Evolutionary conservation across 1,284 basidiomycete species (phyloP).

Genomic region (Coniferiporia weirii): DNA sequence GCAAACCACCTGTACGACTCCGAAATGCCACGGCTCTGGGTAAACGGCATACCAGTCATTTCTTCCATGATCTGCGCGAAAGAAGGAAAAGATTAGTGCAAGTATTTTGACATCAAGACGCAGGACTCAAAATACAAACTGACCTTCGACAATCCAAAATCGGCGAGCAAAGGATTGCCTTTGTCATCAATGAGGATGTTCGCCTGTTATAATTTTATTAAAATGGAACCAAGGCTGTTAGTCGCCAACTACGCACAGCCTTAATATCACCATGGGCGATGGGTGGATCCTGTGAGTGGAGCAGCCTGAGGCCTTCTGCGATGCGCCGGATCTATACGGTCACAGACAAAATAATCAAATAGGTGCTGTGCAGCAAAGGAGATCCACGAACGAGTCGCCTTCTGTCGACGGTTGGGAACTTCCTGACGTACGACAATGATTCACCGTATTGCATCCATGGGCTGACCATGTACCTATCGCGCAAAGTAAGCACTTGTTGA

Average conservation of each 20-base stretch:
- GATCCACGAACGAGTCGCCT: slow-evolving; percentile 32
- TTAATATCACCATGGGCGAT: slow-evolving; percentile 52
- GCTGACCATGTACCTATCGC: slow-evolving; percentile 45
- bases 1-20: slow-evolving; percentile 50
- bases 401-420: slow-evolving; percentile 35
- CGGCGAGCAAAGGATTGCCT: slow-evolving; percentile 47
- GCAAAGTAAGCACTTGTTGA: background rate
- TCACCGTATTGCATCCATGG: slow-evolving; percentile 54
- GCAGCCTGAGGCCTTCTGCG: slow-evolving; percentile 39
- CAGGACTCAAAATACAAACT: background rate
- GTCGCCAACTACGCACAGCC: slow-evolving; percentile 33
- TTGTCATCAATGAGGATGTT: slow-evolving; percentile 46
- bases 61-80: slow-evolving; percentile 45
- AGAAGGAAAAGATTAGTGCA: background rate
- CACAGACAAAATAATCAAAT: background rate
- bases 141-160: slow-evolving; percentile 43
- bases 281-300: slow-evolving; percentile 44
- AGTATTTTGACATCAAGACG: background rate
- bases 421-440: slow-evolving; percentile 40
- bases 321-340: slow-evolving; percentile 39
- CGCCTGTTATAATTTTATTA: slow-evolving; percentile 30
- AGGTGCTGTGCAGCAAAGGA: background rate
- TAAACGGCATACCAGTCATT: slow-evolving; percentile 46
- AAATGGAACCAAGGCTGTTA: background rate
- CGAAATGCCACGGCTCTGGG: slow-evolving; percentile 44